Evolutionary conservation across 108 stramenopile species (phyloP), one percentile per base, ranked within the genome.

Genomic region (Schizochytrium sp.): DNA sequence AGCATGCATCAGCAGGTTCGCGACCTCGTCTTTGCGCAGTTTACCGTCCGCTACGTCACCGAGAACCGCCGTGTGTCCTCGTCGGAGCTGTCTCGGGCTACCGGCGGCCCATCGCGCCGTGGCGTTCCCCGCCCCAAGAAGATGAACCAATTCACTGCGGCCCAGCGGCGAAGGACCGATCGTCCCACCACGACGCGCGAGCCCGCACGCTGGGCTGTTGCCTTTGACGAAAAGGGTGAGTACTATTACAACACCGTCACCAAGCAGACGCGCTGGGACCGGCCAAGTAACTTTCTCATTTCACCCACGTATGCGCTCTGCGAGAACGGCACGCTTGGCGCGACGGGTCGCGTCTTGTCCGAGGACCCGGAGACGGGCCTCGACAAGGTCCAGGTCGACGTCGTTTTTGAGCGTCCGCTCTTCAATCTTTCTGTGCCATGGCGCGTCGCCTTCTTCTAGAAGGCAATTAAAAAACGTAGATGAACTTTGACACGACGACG

Each of bases 171-270:
- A 41, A 69, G 25, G 63, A 8, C 25, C 63, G 41, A 14, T 69
- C 21, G 18, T 8, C 34, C 14, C 63, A 69, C 1, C 63, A 28
- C 10, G 34, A 43, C 51, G 18, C 76, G 48, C 25, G 76, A 83
- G 76, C 76, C 76, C 19, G 51, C 43, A 3, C 45, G 76, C 23
- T 83, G 51, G 45, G 25, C n/a, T 12, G 76, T 83, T 8, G 76
- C 76, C 4, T 83, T 83, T 83, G 76, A 83, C 76, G 51, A 83
- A 16, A 47, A 53, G 48, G 76, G 76, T 4, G 76, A 83, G 76
- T 83, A 83, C n/a, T 83, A 83, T 23, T 83, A 53, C 48, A 83
- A 83, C 51, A 53, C 76, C 6, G 48, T 53, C 48, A 83, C 76
- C 48, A 53, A 53, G 76, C 19, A 83, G 45, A 25, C 76, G 48